Evolutionary conservation across 202 grass and related monocot genomes (phyloP).

Genomic region (Zizania palustris): DNA sequence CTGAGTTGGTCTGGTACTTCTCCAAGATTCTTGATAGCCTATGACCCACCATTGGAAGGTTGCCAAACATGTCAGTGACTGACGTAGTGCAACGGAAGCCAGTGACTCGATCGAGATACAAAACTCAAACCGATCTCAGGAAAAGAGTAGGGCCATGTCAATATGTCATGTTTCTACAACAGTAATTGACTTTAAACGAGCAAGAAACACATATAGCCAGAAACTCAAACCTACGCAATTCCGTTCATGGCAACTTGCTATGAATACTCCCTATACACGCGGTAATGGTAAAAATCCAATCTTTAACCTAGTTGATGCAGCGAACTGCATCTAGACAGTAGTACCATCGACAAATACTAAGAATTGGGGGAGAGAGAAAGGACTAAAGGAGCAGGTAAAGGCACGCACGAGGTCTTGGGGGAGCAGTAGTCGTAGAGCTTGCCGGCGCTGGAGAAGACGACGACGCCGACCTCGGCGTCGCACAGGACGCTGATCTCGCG

Average conservation of each 20-base stretch:
- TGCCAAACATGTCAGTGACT: neutral
- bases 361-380: neutral
- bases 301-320: neutral
- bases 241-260: neutral
- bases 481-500: constrained; percentile 59
- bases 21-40: constrained; percentile 83
- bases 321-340: neutral
- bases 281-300: neutral
- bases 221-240: neutral
- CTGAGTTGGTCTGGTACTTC: constrained; percentile 90
- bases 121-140: neutral
- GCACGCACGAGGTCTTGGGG: constrained; percentile 54
- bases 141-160: neutral
- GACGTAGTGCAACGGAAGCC: neutral
- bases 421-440: constrained; percentile 49
- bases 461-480: constrained; percentile 39
- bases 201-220: constrained; percentile 12
- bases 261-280: neutral
- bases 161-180: neutral
- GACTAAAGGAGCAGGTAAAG: neutral
- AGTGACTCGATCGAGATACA: constrained; percentile 11
- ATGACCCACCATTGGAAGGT: constrained; percentile 14
- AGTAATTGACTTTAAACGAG: neutral
- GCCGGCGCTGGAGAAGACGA: constrained; percentile 47
- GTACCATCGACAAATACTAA: neutral